Evolutionary conservation across 73 alveolate species (phyloP), one percentile per base, ranked within the genome.

Genomic region (Blepharisma stoltei): DNA sequence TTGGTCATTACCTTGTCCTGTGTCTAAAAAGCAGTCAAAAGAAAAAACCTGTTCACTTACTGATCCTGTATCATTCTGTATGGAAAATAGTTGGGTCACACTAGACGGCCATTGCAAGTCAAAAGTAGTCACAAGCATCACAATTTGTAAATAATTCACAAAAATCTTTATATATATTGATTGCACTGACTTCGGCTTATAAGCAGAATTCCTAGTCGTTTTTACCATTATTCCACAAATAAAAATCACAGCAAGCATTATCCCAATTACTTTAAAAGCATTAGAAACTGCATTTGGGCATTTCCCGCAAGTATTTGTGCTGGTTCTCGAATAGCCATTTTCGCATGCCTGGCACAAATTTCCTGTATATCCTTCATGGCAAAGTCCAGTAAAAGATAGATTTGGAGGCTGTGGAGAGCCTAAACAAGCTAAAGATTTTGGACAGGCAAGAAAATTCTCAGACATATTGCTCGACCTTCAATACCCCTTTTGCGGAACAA

Each of bases 81-180:
- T 11, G 0, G 70, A 71, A 55, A 88, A 88, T 44, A 80, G 54
- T n/a, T 75, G 25, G 1, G 7, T 69, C 0, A 84, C 83, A 23
- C 47, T 21, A 7, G 52, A 70, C 6, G 95, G 92, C 95, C 95
- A 88, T 25, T 88, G 27, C n/a, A 88, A 73, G 6, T 88, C 75
- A 47, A 88, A 88, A 9, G 88, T 67, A 0, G 92, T 83, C 6
- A 84, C 60, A 25, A 88, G 68, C 6, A 76, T 6, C 0, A 88
- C 67, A 68, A 88, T 11, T 48, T 88, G 80, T 6, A 88, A 6
- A 55, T 88, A 90, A 55, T 88, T 88, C 78, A 76, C 69, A 50
- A 88, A 65, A 8, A 88, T 88, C 69, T 85, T 88, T n/a, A 85
- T 47, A 77, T 88, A 88, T 6, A 88, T 85, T 0, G 91, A 83